Conservation (phyloP, 1,284 basidiomycete genomes). For the Cutaneotrichosporon cavernicola region DNA sequence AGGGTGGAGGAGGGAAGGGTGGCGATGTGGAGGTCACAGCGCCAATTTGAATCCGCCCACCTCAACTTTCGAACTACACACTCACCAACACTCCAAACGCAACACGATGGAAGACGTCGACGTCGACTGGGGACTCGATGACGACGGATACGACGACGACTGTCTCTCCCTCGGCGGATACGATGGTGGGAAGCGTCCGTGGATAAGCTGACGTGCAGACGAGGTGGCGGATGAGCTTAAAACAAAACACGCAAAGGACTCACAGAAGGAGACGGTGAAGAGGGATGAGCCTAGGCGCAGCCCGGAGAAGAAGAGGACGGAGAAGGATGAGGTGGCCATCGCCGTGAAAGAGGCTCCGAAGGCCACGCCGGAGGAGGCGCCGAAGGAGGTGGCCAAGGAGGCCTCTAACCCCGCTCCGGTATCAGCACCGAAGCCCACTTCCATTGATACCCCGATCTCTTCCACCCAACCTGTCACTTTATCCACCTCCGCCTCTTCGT, state of each 20-base stretch:
- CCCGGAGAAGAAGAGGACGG: not conserved
- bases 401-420: not conserved
- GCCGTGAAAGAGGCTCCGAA: not conserved
- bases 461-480: not conserved
- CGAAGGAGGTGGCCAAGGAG: not conserved
- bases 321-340: not conserved
- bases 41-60: slow-evolving; percentile 6
- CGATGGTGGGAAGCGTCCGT: slow-evolving; percentile 10
- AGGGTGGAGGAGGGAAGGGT: not conserved
- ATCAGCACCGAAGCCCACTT: not conserved
- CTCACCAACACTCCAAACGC: not conserved
- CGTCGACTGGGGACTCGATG: slow-evolving; percentile 35
- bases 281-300: not conserved
- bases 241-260: not conserved
- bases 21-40: not conserved
- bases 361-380: not conserved
- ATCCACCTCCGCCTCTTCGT: not conserved
- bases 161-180: slow-evolving; percentile 21
- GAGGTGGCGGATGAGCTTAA: not conserved
- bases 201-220: not conserved
- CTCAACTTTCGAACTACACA: slow-evolving; percentile 5
- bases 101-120: slow-evolving; percentile 32
- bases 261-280: not conserved
- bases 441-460: not conserved
- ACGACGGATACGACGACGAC: slow-evolving; percentile 21